Evolutionary conservation across 352 stramenopile species (phyloP).

Genomic region (Globisporangium nagaii): DNA sequence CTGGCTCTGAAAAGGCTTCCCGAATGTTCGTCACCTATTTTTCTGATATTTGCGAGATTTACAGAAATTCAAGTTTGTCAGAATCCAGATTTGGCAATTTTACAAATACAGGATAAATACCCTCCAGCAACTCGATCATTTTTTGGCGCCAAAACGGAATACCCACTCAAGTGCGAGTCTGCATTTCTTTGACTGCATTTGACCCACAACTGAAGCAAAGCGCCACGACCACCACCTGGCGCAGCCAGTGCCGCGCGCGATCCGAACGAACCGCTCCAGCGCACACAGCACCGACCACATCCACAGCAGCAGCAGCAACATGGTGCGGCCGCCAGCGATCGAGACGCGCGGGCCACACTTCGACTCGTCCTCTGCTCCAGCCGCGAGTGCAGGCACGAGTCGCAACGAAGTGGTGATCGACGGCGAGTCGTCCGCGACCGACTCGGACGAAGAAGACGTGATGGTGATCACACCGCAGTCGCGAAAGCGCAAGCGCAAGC

Average conservation of each 20-base stretch:
- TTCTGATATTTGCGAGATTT: too few species aligned
- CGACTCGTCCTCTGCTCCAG: neutral
- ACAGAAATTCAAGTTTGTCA: too few species aligned
- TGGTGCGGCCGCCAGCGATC: neutral
- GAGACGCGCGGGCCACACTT: neutral
- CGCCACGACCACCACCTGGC: too few species aligned
- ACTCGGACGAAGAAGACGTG: constrained; percentile 51
- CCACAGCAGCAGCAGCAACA: neutral
- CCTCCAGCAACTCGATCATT: too few species aligned
- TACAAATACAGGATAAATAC: too few species aligned
- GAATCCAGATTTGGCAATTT: too few species aligned
- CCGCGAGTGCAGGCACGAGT: neutral
- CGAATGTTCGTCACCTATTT: too few species aligned
- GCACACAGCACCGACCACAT: neutral
- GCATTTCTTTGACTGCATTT: too few species aligned
- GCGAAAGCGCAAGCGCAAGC: constrained; percentile 56
- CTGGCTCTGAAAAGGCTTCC: too few species aligned
- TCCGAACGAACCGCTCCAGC: too few species aligned
- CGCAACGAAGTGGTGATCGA: constrained; percentile 69
- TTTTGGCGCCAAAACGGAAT: constrained; percentile 1
- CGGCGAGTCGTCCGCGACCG: constrained; percentile 40
- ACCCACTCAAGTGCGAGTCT: neutral
- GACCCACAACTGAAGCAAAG: too few species aligned
- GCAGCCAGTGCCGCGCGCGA: too few species aligned
- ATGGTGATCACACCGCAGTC: constrained; percentile 50